Conservation (phyloP, 768 basidiomycete species). For the Mrakia frigida region DNA sequence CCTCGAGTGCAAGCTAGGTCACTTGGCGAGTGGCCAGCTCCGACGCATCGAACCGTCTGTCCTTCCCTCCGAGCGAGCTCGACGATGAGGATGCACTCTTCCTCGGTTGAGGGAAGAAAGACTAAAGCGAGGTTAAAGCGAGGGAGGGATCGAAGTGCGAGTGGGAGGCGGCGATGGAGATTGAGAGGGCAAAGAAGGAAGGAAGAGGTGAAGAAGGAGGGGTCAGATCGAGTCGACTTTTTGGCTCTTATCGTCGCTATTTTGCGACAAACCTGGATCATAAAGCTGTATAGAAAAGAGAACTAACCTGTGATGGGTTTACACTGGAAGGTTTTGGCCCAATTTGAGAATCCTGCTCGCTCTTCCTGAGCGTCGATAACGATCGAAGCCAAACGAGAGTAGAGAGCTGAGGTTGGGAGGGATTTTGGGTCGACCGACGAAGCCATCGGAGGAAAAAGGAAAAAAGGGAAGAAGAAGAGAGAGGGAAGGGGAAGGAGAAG, state of each 20-base stretch:
- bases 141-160: not conserved
- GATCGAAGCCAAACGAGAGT: conserved; percentile 55
- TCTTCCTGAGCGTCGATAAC: conserved; percentile 48
- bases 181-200: not conserved
- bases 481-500: not conserved
- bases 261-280: not conserved
- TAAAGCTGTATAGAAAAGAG: not conserved
- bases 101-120: conserved; percentile 67
- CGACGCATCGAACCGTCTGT: conserved; percentile 70
- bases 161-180: not conserved
- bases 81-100: conserved; percentile 67
- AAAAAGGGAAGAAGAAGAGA: not conserved
- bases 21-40: conserved; percentile 86
- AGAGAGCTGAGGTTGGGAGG: conserved; percentile 50
- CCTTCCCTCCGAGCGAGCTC: conserved; percentile 72
- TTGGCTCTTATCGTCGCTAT: not conserved
- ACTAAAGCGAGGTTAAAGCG: conserved; percentile 40
- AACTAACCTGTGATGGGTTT: conserved; percentile 51
- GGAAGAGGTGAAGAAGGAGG: not conserved
- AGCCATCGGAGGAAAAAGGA: not conserved
- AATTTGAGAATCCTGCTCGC: conserved; percentile 44
- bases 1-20: conserved; percentile 86
- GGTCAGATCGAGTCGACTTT: not conserved
- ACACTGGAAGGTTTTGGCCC: conserved; percentile 76
- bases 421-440: conserved; percentile 10